These are phyloP conservation scores for Tricholoma sp. DNA, from an alignment of 768 basidiomycete genomes.

Conservation along the genomic window DNA sequence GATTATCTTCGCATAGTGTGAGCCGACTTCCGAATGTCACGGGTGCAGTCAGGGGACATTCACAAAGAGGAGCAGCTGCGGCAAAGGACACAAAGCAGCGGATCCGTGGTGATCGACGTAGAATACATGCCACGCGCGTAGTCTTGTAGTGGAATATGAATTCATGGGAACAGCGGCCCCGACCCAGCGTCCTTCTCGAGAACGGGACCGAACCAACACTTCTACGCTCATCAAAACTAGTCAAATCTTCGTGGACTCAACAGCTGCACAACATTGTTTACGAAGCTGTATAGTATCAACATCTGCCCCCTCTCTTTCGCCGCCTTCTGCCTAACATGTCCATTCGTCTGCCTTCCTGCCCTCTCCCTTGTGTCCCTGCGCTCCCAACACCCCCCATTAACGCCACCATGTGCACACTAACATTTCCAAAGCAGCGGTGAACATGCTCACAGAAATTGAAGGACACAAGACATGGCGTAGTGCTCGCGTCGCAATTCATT, in stretches of 20 bases:
- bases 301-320: constrained; percentile 30
- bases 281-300: constrained; percentile 32
- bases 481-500: constrained; percentile 25
- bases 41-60: constrained; percentile 16
- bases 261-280: constrained; percentile 28
- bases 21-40: constrained; percentile 28
- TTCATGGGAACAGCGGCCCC: constrained; percentile 2
- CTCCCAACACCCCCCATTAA: too few relatives aligned
- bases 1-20: constrained; percentile 24
- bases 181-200: neutral
- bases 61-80: constrained; percentile 13
- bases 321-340: constrained; percentile 26
- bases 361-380: constrained; percentile 8
- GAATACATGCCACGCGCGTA: constrained; percentile 16
- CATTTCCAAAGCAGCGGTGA: constrained; percentile 33
- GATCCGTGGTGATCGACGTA: constrained; percentile 6
- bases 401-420: too few relatives aligned
- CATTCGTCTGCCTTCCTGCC: neutral
- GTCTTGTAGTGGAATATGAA: too few relatives aligned
- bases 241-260: constrained; percentile 28
- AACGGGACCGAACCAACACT: neutral
- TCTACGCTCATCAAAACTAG: constrained; percentile 5
- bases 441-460: constrained; percentile 33
- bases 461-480: constrained; percentile 23
- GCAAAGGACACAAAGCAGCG: constrained; percentile 1